A percentile compares a stretch with the other conserved stretches of the same genome.
Evolutionary conservation across 805 yeast species (phyloP).

Genomic region (Cyberlindnera amylophila): DNA sequence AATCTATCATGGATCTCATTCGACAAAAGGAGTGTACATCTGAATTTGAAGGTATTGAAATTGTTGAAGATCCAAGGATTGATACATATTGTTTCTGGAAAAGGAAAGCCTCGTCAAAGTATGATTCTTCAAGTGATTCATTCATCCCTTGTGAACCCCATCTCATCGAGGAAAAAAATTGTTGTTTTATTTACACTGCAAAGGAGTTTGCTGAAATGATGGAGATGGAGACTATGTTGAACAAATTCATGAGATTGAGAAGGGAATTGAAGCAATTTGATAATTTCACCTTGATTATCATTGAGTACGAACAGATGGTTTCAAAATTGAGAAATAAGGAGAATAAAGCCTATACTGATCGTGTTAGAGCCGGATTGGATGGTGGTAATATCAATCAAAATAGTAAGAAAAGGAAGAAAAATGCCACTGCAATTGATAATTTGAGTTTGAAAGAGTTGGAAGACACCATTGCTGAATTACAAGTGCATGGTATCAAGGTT

Average conservation of each 20-base stretch:
- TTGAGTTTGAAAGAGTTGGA: constrained; percentile 33
- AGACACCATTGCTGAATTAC: constrained; percentile 39
- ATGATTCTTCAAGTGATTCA: constrained; percentile 44
- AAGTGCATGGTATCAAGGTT: constrained; percentile 46
- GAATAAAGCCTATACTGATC: constrained; percentile 41
- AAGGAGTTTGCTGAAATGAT: constrained; percentile 38
- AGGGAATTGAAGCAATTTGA: constrained; percentile 22
- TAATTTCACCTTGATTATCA: constrained; percentile 41
- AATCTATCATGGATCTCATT: constrained; percentile 27
- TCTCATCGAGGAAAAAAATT: constrained; percentile 39
- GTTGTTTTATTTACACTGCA: constrained; percentile 45
- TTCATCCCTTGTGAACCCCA: constrained; percentile 50
- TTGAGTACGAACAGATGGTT: constrained; percentile 46
- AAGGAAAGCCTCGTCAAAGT: constrained; percentile 45
- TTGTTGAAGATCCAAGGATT: constrained; percentile 20
- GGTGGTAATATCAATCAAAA: not conserved
- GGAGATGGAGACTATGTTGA: constrained; percentile 25
- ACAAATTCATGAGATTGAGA: constrained; percentile 24
- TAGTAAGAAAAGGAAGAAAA: constrained; percentile 3
- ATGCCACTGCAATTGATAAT: constrained; percentile 4
- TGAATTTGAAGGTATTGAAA: constrained; percentile 24
- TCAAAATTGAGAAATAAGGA: constrained; percentile 41
- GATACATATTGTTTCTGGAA: constrained; percentile 41
- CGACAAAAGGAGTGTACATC: constrained; percentile 25
- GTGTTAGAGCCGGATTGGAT: constrained; percentile 27